Percentiles rank a stretch among this genome's conserved stretches.
Evolutionary conservation across 2,329 filamentous ascomycete genomes (phyloP).

Genomic region (Fusarium continuum): DNA sequence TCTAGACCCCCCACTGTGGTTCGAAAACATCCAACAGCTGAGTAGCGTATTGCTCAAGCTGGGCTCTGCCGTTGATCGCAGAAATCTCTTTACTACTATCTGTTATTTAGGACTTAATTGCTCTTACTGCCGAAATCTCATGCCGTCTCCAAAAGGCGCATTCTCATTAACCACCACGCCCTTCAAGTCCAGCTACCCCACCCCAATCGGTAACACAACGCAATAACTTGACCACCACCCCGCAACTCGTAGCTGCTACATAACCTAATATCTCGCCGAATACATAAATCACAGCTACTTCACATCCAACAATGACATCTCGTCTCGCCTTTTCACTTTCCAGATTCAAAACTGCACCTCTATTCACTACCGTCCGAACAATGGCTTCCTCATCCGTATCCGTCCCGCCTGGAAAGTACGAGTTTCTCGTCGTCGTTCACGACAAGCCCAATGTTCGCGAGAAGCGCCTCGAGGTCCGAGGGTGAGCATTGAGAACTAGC

Average conservation of each 20-base stretch:
- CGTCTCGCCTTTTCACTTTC: slow-evolving; percentile 21
- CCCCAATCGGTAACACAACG: neutral
- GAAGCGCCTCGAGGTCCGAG: slow-evolving; percentile 69
- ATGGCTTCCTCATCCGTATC: slow-evolving; percentile 44
- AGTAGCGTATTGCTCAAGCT: too few relatives aligned
- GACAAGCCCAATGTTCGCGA: slow-evolving; percentile 68
- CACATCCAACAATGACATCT: slow-evolving; percentile 19
- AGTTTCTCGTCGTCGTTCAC: slow-evolving; percentile 76
- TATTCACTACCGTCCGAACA: slow-evolving; percentile 28
- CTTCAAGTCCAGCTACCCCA: slow-evolving; percentile 22
- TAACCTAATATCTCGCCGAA: neutral
- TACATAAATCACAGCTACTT: slow-evolving; percentile 12
- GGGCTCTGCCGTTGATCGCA: too few relatives aligned
- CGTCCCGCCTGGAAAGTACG: slow-evolving; percentile 53
- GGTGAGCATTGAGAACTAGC: slow-evolving; percentile 52
- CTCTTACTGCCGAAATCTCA: too few relatives aligned
- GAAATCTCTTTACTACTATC: too few relatives aligned
- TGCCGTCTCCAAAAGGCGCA: slow-evolving; percentile 22
- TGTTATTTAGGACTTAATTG: too few relatives aligned
- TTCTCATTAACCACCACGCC: slow-evolving; percentile 12
- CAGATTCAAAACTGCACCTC: slow-evolving; percentile 4
- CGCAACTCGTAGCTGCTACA: slow-evolving; percentile 7
- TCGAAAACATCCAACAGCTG: neutral
- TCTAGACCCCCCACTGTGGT: neutral
- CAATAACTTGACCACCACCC: slow-evolving; percentile 18